Conservation (phyloP, 768 basidiomycete species). For the Tremella mesenterica region DNA sequence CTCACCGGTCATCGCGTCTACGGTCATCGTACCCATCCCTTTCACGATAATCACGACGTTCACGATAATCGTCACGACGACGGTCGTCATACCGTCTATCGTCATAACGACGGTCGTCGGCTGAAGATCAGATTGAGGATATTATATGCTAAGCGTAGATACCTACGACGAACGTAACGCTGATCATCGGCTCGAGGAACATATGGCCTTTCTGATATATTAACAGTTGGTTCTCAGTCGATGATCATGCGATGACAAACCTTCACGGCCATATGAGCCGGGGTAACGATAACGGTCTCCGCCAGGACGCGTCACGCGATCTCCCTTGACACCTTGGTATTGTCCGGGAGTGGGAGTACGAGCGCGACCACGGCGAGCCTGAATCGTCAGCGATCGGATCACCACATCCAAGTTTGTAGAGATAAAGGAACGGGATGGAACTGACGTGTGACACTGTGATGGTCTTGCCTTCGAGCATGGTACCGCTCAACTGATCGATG, state of each 20-base stretch:
- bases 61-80: conserved; percentile 48
- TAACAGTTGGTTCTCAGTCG: neutral
- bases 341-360: conserved; percentile 70
- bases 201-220: conserved; percentile 62
- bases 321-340: conserved; percentile 51
- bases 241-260: conserved; percentile 1
- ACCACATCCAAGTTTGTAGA: neutral
- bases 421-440: neutral
- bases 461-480: conserved; percentile 77
- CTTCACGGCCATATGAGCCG: conserved; percentile 19
- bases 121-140: conserved; percentile 6
- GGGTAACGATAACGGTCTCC: conserved; percentile 43
- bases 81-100: conserved; percentile 50
- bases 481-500: conserved; percentile 70
- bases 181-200: conserved; percentile 86
- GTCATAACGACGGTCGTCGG: conserved; percentile 51
- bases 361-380: conserved; percentile 44
- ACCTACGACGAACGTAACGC: conserved; percentile 61
- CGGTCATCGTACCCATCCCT: conserved; percentile 45
- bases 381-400: conserved; percentile 1
- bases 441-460: conserved; percentile 68
- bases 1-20: conserved; percentile 19
- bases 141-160: conserved; percentile 36
- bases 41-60: conserved; percentile 46
- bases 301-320: conserved; percentile 64